Conservation (phyloP, 805 yeast species). For the Metschnikowia noctiluminum region DNA sequence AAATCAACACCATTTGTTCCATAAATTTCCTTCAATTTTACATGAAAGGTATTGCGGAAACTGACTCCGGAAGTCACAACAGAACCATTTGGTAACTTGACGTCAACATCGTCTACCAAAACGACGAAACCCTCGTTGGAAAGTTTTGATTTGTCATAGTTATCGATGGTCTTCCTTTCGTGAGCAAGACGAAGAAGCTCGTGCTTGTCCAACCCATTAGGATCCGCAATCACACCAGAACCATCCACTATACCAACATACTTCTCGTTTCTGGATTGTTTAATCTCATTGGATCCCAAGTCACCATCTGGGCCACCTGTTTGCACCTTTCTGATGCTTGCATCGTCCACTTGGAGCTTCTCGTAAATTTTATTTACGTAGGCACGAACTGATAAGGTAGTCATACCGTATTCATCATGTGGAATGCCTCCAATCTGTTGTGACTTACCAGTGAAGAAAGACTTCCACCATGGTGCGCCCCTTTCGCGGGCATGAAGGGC, state of each 20-base stretch:
- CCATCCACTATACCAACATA: constrained; percentile 94
- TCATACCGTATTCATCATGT: constrained; percentile 97
- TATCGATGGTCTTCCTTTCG: constrained; percentile 68
- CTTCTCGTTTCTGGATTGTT: constrained; percentile 75
- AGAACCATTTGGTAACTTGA: constrained; percentile 72
- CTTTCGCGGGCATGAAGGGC: constrained; percentile 87
- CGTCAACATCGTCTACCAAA: constrained; percentile 79
- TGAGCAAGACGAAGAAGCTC: constrained; percentile 80
- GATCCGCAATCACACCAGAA: constrained; percentile 91
- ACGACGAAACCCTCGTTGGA: constrained; percentile 77
- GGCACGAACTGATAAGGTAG: constrained; percentile 89
- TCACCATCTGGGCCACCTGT: constrained; percentile 99
- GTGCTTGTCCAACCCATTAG: constrained; percentile 76
- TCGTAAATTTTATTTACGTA: constrained; percentile 86
- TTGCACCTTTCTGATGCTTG: constrained; percentile 73
- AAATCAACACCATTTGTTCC: constrained; percentile 63
- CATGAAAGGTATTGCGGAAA: constrained; percentile 89
- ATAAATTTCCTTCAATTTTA: constrained; percentile 61
- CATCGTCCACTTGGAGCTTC: constrained; percentile 60
- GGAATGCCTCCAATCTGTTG: constrained; percentile 95
- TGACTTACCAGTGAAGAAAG: constrained; percentile 94
- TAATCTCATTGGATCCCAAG: constrained; percentile 91
- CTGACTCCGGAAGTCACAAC: constrained; percentile 78
- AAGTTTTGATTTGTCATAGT: constrained; percentile 64
- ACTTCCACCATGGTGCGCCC: constrained; percentile 98